Conservation (phyloP, 208 protist genomes). For the Lotmaria passim region DNA sequence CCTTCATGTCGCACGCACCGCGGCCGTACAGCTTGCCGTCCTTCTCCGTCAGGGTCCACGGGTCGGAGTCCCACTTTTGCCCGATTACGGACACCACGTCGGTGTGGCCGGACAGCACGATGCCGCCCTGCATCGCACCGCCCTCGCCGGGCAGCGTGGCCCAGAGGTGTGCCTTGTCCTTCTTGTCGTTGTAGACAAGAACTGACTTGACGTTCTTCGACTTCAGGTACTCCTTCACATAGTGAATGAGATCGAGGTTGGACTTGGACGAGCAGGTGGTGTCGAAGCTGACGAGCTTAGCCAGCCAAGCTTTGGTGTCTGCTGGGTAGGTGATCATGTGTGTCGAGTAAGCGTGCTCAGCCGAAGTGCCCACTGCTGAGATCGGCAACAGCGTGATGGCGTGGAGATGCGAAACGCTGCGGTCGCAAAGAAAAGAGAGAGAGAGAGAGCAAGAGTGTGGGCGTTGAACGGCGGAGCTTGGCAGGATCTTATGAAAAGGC, state of each 20-base stretch:
- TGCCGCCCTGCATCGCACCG: constrained; percentile 51
- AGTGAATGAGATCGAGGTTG: constrained; percentile 50
- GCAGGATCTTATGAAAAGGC: no score
- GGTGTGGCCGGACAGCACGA: constrained; percentile 61
- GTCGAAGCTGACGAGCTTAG: constrained; percentile 55
- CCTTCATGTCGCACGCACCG: constrained; percentile 66
- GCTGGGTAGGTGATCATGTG: constrained; percentile 1
- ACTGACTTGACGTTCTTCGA: constrained; percentile 21
- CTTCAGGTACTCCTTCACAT: constrained; percentile 35
- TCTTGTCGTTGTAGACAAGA: constrained; percentile 32
- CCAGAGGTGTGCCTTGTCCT: constrained; percentile 48
- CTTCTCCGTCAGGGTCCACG: constrained; percentile 52
- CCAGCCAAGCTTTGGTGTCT: constrained; percentile 35
- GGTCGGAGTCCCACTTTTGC: constrained; percentile 63
- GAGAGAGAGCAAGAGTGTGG: no score
- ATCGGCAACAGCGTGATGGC: no score
- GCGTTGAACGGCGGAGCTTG: no score
- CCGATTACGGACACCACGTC: constrained; percentile 66
- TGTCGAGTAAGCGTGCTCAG: not conserved
- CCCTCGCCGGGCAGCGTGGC: constrained; percentile 40
- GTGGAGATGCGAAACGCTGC: no score
- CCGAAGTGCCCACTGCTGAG: no score
- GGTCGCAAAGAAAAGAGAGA: no score
- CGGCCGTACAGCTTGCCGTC: constrained; percentile 64
- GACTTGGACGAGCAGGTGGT: constrained; percentile 43